Conservation (phyloP, 2,329 filamentous ascomycete genomes). For the Monosporascus cannonballus region DNA sequence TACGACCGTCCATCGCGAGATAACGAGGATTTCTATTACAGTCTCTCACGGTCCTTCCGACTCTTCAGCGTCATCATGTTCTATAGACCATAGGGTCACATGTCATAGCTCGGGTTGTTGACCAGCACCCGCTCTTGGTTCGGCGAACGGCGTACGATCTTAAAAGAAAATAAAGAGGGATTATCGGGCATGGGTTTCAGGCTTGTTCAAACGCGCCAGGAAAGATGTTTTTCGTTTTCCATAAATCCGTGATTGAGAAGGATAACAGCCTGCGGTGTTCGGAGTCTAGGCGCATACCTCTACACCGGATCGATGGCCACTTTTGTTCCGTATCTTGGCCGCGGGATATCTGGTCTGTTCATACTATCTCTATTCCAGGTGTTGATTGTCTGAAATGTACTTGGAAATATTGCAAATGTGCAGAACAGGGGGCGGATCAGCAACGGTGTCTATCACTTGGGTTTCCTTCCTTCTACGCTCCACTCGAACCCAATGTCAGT, state of each 20-base stretch:
- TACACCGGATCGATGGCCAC: not conserved
- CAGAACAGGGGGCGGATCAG: not conserved
- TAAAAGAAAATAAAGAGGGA: constrained; percentile 28
- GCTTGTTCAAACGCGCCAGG: constrained; percentile 10
- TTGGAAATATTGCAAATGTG: not conserved
- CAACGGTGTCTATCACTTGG: not conserved
- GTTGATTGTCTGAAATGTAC: not conserved
- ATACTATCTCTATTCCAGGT: not conserved
- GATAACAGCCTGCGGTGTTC: not conserved
- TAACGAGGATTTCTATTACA: not conserved
- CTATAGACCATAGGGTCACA: constrained; percentile 17
- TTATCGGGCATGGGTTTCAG: constrained; percentile 25
- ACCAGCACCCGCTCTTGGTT: constrained; percentile 23
- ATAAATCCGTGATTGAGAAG: not conserved
- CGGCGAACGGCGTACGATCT: constrained; percentile 37
- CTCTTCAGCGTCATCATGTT: constrained; percentile 4
- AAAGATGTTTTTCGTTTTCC: constrained; percentile 11
- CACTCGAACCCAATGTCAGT: not conserved
- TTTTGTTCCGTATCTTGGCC: not conserved
- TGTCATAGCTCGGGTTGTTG: not conserved
- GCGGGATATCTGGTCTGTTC: not conserved
- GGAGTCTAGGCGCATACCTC: not conserved
- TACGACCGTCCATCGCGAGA: not conserved
- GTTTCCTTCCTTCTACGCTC: not conserved
- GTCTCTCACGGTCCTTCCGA: not conserved